Evolutionary conservation across 345 rosid species (phyloP).

Genomic region (Rhodomyrtus tomentosa): DNA sequence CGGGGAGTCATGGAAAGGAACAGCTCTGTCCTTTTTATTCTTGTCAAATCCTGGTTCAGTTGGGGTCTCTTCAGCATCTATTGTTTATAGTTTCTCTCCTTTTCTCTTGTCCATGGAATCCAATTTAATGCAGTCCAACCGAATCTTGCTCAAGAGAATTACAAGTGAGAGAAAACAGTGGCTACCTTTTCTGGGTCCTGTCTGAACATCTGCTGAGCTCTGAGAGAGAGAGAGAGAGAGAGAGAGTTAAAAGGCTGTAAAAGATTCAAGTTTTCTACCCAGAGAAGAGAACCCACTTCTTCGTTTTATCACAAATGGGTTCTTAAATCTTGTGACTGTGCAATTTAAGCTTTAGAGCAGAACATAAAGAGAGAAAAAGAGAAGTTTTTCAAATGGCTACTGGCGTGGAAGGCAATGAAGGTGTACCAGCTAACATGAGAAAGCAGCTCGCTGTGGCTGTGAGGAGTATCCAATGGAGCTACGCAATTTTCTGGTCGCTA

Average conservation of each 20-base stretch:
- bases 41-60: neutral
- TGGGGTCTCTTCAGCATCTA: neutral
- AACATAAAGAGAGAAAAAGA: neutral
- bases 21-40: neutral
- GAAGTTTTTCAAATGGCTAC: constrained; percentile 33
- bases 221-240: neutral
- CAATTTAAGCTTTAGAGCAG: neutral
- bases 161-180: neutral
- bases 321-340: neutral
- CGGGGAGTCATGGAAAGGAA: neutral
- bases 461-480: constrained; percentile 86
- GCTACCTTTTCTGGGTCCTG: neutral
- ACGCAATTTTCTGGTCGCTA: constrained; percentile 84
- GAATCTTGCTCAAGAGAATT: neutral
- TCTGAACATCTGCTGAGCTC: neutral
- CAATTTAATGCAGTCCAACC: neutral
- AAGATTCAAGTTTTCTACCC: neutral
- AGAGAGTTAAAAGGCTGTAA: neutral
- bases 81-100: neutral
- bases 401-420: constrained; percentile 19
- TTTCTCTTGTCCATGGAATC: neutral
- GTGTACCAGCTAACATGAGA: constrained; percentile 29
- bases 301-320: neutral
- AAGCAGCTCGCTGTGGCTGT: constrained; percentile 77
- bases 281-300: neutral